phyloP scores from a whole-genome alignment of 208 protist species.

The Leishmania lainsoni region DNA sequence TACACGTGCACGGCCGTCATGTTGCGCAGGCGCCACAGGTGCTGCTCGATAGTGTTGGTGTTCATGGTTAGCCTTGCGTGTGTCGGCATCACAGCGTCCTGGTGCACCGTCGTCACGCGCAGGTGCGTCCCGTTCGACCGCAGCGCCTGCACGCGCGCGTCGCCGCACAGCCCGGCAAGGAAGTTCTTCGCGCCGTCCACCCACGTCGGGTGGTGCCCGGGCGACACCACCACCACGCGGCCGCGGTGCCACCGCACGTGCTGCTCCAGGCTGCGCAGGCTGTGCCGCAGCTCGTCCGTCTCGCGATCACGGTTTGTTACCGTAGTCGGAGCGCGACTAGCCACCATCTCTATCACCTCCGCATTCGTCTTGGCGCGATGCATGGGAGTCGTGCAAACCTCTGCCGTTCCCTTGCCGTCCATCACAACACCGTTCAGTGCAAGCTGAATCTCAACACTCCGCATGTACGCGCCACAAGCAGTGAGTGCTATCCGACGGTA shows the following conservation, averaged over 20 bases:
- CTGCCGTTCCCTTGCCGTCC: slow-evolving; percentile 22
- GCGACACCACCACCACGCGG: slow-evolving; percentile 95
- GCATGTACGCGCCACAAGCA: slow-evolving; percentile 17
- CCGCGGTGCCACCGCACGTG: slow-evolving; percentile 89
- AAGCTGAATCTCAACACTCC: slow-evolving; percentile 18
- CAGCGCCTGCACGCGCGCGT: slow-evolving; percentile 23
- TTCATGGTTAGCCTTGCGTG: slow-evolving; percentile 57
- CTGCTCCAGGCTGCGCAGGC: slow-evolving; percentile 92
- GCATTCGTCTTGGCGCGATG: slow-evolving; percentile 24
- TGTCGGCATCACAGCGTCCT: slow-evolving; percentile 59
- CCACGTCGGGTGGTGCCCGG: slow-evolving; percentile 93
- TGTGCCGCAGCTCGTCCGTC: slow-evolving; percentile 95
- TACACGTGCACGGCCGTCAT: slow-evolving; percentile 58
- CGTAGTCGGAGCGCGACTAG: not conserved
- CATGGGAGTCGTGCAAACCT: slow-evolving; percentile 26
- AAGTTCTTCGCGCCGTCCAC: slow-evolving; percentile 74
- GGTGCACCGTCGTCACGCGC: slow-evolving; percentile 68
- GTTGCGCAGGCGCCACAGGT: slow-evolving; percentile 63
- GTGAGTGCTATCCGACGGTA: slow-evolving; percentile 35
- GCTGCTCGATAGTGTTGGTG: slow-evolving; percentile 57
- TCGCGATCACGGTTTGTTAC: slow-evolving; percentile 39
- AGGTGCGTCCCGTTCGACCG: slow-evolving; percentile 38
- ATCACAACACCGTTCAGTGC: slow-evolving; percentile 15
- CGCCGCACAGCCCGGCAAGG: slow-evolving; percentile 37
- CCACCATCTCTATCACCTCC: slow-evolving; percentile 14